Evolutionary conservation across 225 moss, liverwort and hornwort genomes (phyloP), one percentile per base, ranked within the genome.

Genomic region (Sphagnum contortum): DNA sequence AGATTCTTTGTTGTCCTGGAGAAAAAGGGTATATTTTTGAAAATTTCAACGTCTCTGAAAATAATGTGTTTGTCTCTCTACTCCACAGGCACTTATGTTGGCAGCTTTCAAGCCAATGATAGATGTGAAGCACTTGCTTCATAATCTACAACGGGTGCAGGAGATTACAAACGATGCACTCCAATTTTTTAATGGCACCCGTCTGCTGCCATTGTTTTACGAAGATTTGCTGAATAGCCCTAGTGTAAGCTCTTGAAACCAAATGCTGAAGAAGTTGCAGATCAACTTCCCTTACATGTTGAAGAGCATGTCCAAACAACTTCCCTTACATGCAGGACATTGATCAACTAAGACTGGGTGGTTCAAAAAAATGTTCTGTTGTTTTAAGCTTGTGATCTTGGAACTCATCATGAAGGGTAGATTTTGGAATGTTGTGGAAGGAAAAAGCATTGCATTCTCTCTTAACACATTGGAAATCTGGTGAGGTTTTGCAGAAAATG

Each of bases 91-190:
- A 57, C 72, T 75, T 48, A 71, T 75, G n/a, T 63, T 86, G 69
- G 86, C 86, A n/a, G 70, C 77, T 48, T 82, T 74, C 64, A 86
- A 82, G 71, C 86, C 86, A 7, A 68, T 50, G 44, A 82, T 86
- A 65, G 64, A 82, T 73, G 69, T 73, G 14, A 51, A 73, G 45
- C 70, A 80, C 61, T 70, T 86, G 4, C 72, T 57, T 47, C 71
- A 9, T 14, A 75, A 80, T 70, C 64, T 86, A 54, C 76, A 64
- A 46, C 86, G 77, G 2, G 68, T 82, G 10, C 74, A 80, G 67
- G 82, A 86, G 63, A 77, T 73, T 8, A 77, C 77, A n/a, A 76
- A 63, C 6, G 75, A 86, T 65, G 86, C 73, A 12, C 60, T 73
- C 50, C 68, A 76, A 4, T 75, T 86, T 68, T 86, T 82, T 70